A percentile compares a stretch with the other conserved stretches of the same genome.
These are phyloP conservation scores for Nemania serpens DNA, from an alignment of 2,329 filamentous ascomycete species.

Conservation along the genomic window DNA sequence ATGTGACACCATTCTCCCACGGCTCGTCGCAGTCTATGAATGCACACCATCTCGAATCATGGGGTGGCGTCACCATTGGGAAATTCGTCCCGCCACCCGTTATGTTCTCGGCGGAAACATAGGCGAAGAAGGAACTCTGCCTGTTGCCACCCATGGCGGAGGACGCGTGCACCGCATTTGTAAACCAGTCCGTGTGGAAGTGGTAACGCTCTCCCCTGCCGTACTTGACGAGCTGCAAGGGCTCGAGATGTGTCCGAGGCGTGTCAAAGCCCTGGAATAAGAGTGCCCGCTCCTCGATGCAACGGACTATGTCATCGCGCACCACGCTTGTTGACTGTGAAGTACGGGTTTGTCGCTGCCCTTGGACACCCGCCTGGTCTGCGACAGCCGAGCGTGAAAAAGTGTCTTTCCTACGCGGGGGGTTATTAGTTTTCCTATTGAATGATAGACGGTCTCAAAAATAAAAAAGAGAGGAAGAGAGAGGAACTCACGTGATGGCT, in stretches of 20 bases:
- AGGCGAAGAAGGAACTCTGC: constrained; percentile 53
- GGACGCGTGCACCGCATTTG: constrained; percentile 45
- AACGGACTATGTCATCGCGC: constrained; percentile 50
- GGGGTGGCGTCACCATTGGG: constrained; percentile 47
- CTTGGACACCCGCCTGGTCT: constrained; percentile 41
- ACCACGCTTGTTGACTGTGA: constrained; percentile 52
- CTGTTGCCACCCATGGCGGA: constrained; percentile 50
- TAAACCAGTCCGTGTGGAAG: constrained; percentile 58
- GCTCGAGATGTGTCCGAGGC: constrained; percentile 48
- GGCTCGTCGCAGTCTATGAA: constrained; percentile 55
- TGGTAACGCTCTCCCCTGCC: constrained; percentile 51
- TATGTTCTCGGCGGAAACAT: constrained; percentile 49
- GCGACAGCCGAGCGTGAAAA: constrained; percentile 52
- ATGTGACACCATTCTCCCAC: constrained; percentile 53
- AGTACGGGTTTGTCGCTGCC: constrained; percentile 47
- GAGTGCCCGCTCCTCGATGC: constrained; percentile 53
- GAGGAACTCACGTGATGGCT: constrained; percentile 40
- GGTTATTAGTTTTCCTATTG: constrained; percentile 12
- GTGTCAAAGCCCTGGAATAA: constrained; percentile 51
- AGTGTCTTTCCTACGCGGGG: constrained; percentile 43
- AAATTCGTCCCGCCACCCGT: constrained; percentile 57
- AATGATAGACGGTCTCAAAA: background rate
- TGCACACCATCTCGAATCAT: constrained; percentile 47
- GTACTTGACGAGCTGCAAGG: constrained; percentile 55
- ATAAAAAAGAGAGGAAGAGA: background rate